These are phyloP conservation scores for Dipodascus geniculatus DNA, from an alignment of 805 yeast genomes.

Conservation along the genomic window DNA sequence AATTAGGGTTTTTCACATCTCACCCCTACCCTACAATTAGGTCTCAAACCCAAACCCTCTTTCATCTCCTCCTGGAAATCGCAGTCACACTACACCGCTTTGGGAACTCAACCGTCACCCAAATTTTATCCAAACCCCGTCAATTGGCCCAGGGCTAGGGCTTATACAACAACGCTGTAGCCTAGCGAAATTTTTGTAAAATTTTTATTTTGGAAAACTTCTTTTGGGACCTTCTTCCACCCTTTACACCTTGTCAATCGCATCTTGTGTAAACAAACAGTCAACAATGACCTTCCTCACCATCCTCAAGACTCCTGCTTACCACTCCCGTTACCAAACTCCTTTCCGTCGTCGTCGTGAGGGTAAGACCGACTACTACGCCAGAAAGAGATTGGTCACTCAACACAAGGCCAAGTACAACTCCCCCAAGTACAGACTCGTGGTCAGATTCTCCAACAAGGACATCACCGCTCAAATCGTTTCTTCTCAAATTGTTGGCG, in stretches of 20 bases:
- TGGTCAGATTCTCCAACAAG: conserved; percentile 99
- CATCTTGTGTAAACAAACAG: conserved; percentile 1
- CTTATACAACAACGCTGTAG: too few relatives aligned
- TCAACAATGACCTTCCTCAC: conserved; percentile 66
- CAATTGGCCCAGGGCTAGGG: background rate
- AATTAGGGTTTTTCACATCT: background rate
- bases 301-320: conserved; percentile 71
- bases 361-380: conserved; percentile 99
- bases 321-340: conserved; percentile 99
- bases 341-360: conserved; percentile 99
- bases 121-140: too few relatives aligned
- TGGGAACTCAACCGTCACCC: too few relatives aligned
- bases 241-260: background rate
- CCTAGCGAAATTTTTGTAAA: too few relatives aligned
- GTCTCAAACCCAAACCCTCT: too few relatives aligned
- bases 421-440: conserved; percentile 99
- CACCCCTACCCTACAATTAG: too few relatives aligned
- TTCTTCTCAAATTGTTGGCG: conserved; percentile 96
- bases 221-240: background rate
- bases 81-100: too few relatives aligned
- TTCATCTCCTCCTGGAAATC: too few relatives aligned
- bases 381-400: conserved; percentile 98
- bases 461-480: conserved; percentile 97
- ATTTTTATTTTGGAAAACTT: background rate
- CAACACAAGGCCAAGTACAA: conserved; percentile 99